Conservation (phyloP, 257 asterid genomes). For the Solanum commersonii region DNA sequence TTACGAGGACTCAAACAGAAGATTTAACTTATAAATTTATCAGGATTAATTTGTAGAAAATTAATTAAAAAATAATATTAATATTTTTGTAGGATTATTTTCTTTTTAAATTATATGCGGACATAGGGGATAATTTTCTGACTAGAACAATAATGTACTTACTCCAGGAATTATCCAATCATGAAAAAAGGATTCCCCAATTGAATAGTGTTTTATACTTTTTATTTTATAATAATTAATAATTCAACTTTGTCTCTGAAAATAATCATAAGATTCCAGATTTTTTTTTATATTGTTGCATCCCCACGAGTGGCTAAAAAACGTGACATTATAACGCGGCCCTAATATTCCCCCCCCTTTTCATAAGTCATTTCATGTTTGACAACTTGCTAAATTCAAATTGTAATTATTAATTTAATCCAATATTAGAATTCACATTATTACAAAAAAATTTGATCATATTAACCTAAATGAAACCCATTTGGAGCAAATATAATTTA, state of each 20-base stretch:
- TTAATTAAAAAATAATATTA: not conserved
- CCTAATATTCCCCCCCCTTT: not conserved
- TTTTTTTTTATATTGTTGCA: not conserved
- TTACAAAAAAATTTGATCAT: not conserved
- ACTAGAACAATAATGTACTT: not conserved
- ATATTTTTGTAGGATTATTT: not conserved
- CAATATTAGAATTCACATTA: not conserved
- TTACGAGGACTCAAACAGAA: not conserved
- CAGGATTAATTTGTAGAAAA: not conserved
- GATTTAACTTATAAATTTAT: not conserved
- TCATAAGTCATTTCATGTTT: not conserved
- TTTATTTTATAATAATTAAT: not conserved
- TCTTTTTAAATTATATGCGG: not conserved
- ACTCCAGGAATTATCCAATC: not conserved
- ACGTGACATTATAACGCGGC: not conserved
- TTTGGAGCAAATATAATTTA: not conserved
- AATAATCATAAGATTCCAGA: not conserved
- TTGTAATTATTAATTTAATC: not conserved
- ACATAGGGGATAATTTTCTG: not conserved
- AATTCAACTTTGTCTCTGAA: not conserved
- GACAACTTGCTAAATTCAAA: not conserved
- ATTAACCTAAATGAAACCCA: not conserved
- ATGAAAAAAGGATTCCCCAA: not conserved
- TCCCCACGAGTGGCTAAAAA: not conserved
- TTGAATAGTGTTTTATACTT: not conserved